Evolutionary conservation across 2,329 filamentous ascomycete genomes (phyloP), one percentile per base, ranked within the genome.

Genomic region (Epichloe glyceriae): DNA sequence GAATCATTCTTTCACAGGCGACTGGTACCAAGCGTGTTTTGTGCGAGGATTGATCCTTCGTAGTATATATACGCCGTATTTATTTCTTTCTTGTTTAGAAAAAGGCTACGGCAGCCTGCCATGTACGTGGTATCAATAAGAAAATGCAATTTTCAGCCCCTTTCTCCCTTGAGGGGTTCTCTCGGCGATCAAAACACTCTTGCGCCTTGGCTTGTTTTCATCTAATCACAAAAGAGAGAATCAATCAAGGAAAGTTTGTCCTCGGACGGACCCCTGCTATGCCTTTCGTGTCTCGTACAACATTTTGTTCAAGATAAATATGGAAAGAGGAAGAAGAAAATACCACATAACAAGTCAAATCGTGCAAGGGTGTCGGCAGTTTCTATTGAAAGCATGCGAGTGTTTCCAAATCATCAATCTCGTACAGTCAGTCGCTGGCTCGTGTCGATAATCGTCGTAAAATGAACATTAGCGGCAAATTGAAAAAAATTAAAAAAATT

Each of bases 391-490:
- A 22, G 39, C 46, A 41, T 46, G 26, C 19, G 30, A 35, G 35
- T 37, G 30, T 40, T 46, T 30, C 20, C 12, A 33, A 40, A 49
- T 45, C 42, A 39, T 52, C 42, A 52, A 20, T 26, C 37, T 52
- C 50, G 35, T 52, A 40, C 42, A 52, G 26, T 43, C 48, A 50
- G 26, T 49, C 46, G 41, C 47, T 45, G 41, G 41, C 46, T 52
- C 46, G 37, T 52, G 19, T 47, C 47, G 20, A 38, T 40, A n/a
- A 39, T 49, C 46, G 34, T 26, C 26, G 26, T 26, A 37, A 30
- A 26, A 47, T 19, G 46, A 39, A 12, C 26, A 38, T 11, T 5
- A 14, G 8, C 7, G n/a, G 42, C 42, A 6, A 37, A 26, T 41
- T 12, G 22, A 42, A 20, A 19, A 20, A 20, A 42, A n/a, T 33